Conservation (phyloP, 305 asterid genomes). For the Striga hermonthica region DNA sequence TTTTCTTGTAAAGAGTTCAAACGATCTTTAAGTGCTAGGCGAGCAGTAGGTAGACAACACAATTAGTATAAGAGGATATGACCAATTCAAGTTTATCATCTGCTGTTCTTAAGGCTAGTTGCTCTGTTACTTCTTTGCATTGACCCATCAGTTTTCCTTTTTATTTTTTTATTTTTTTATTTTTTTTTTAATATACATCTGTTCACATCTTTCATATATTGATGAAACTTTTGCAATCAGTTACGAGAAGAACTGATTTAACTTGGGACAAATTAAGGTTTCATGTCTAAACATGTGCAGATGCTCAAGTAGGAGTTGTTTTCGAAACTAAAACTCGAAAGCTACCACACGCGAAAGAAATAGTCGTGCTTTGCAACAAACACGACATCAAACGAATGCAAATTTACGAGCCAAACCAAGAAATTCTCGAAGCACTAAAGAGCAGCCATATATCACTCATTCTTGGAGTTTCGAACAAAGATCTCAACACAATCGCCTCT, state of each 20-base stretch:
- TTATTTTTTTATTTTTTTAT: too few relatives aligned
- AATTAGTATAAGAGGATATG: too few relatives aligned
- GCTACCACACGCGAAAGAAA: conserved; percentile 30
- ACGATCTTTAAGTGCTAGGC: too few relatives aligned
- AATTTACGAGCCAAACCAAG: conserved; percentile 3
- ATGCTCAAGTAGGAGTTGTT: conserved; percentile 30
- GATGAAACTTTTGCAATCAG: not conserved
- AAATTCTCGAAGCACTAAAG: not conserved
- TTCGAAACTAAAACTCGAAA: conserved; percentile 26
- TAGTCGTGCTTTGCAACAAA: conserved; percentile 24
- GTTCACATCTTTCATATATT: too few relatives aligned
- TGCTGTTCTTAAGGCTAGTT: not conserved
- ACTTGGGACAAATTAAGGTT: not conserved
- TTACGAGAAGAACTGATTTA: not conserved
- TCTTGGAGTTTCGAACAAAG: not conserved
- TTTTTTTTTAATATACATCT: too few relatives aligned
- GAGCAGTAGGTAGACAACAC: too few relatives aligned
- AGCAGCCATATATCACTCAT: not conserved
- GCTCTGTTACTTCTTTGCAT: not conserved
- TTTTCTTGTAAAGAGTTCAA: too few relatives aligned
- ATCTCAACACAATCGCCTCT: not conserved
- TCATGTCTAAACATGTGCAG: conserved; percentile 28
- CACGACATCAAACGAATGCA: conserved; percentile 24
- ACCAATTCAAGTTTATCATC: not conserved
- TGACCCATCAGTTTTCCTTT: not conserved